Conservation (phyloP, 306 rosid species). For the Canavalia gladiata region DNA sequence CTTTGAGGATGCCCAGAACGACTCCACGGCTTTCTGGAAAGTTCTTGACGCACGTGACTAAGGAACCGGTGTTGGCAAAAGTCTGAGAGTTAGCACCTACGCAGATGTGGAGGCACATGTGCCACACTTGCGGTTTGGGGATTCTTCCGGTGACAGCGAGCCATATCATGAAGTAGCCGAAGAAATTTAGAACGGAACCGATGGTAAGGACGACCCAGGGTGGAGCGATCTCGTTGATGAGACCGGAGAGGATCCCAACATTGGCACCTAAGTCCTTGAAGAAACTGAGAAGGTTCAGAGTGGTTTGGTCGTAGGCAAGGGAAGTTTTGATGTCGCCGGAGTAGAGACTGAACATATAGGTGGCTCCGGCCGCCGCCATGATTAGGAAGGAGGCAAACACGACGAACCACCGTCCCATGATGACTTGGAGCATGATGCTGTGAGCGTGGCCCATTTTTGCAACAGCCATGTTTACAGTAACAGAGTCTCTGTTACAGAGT, state of each 20-base stretch:
- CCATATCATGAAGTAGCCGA: constrained; percentile 89
- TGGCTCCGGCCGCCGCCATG: constrained; percentile 84
- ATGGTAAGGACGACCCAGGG: constrained; percentile 67
- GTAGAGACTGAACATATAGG: constrained; percentile 84
- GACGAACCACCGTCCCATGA: constrained; percentile 82
- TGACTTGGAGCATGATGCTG: constrained; percentile 51
- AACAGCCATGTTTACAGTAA: constrained; percentile 33
- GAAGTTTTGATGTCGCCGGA: constrained; percentile 64
- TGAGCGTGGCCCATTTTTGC: constrained; percentile 44
- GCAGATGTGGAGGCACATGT: constrained; percentile 74
- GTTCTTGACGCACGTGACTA: constrained; percentile 79
- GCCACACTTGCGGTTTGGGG: constrained; percentile 64
- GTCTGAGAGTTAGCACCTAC: constrained; percentile 77
- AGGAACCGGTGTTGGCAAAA: constrained; percentile 79
- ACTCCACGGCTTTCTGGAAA: constrained; percentile 74
- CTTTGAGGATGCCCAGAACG: constrained; percentile 71
- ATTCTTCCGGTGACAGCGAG: constrained; percentile 60
- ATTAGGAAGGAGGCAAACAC: constrained; percentile 75
- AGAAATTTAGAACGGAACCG: constrained; percentile 68
- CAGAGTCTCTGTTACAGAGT: neutral
- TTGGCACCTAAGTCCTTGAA: constrained; percentile 88
- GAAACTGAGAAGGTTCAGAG: constrained; percentile 82
- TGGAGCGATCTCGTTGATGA: constrained; percentile 81
- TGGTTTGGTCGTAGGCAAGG: constrained; percentile 84
- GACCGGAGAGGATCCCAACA: constrained; percentile 75